Evolutionary conservation across 345 rosid species (phyloP), one percentile per base, ranked within the genome.

Genomic region (Triadica sebifera): DNA sequence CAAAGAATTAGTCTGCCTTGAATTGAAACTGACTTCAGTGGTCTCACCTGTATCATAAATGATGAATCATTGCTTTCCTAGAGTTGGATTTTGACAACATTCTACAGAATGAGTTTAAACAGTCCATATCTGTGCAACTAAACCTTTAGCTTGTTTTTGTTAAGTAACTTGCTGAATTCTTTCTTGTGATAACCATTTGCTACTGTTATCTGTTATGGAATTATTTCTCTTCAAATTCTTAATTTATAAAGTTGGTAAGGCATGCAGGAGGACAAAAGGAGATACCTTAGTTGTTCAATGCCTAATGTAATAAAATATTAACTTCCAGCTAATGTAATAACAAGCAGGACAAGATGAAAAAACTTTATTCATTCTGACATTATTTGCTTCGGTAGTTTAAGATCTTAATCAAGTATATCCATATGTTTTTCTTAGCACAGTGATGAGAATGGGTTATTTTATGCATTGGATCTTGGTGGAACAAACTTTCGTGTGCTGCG

Each of bases 381-480:
- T 49, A 24, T 55, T 25, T 57, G 13, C 13, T 67, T 20, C 4
- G 34, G 34, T 2, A 29, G 25, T 16, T 46, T 12, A 74, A 25
- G 3, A 57, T 55, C 69, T 59, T 58, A 49, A 12, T 37, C 12
- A 12, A 17, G 41, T 24, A 5, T 15, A 47, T 60, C 4, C 47
- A n/a, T 29, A 13, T 20, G 16, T 61, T 69, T 38, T 60, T 70
- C 64, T 70, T 55, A 19, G 72, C 73, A 68, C 78, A 95, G 99
- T 75, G 83, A 90, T 45, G 99, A 96, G 85, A 71, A 87, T 65
- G 99, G 98, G 51, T 52, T 87, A 65, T 96, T 85, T 74, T 96
- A 96, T 77, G 99, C 98, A 16, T 80, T 96, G 88, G 99, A 96
- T 80, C 90, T 96, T 67, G 99, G 99, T 5, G 99, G 99, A 53